Evolutionary conservation across 352 stramenopile genomes (phyloP).

Genomic region (Stramenopiles sp.): DNA sequence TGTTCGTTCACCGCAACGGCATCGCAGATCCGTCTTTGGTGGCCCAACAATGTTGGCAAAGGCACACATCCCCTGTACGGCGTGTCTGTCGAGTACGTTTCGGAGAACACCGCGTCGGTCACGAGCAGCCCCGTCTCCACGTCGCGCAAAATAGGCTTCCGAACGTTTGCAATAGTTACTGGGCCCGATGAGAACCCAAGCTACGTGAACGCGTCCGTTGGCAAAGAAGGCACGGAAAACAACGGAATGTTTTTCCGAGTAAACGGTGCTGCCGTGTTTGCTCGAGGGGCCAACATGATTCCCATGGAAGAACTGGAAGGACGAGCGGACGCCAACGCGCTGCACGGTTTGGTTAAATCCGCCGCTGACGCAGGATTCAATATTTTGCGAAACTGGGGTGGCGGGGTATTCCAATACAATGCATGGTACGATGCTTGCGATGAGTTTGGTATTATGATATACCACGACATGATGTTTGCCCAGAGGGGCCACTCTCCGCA

Average conservation of each 20-base stretch:
- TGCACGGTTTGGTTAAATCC: conserved; percentile 19
- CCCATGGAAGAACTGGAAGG: conserved; percentile 35
- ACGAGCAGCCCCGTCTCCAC: not conserved
- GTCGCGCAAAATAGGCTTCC: conserved; percentile 13
- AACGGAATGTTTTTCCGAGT: conserved; percentile 31
- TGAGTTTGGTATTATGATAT: conserved; percentile 52
- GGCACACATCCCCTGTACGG: not conserved
- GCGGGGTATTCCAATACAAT: conserved; percentile 54
- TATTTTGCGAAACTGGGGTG: conserved; percentile 55
- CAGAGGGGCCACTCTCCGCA: conserved; percentile 24
- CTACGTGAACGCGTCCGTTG: conserved; percentile 11
- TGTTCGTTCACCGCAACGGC: not conserved
- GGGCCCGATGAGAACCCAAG: conserved; percentile 15
- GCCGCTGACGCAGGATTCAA: conserved; percentile 23
- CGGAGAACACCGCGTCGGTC: not conserved
- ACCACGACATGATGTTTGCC: conserved; percentile 70
- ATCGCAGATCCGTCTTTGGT: conserved; percentile 9
- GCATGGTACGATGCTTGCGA: conserved; percentile 54
- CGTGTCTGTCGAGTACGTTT: not conserved
- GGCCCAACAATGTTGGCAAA: not conserved
- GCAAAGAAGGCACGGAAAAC: conserved; percentile 17
- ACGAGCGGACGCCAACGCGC: conserved; percentile 16
- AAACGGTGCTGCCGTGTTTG: conserved; percentile 29
- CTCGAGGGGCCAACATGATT: conserved; percentile 34
- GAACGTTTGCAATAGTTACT: conserved; percentile 14